Percentiles rank a stretch among this genome's conserved stretches.
Conservation (phyloP, 176 grass and related monocot species). For the Musa itinerans region DNA sequence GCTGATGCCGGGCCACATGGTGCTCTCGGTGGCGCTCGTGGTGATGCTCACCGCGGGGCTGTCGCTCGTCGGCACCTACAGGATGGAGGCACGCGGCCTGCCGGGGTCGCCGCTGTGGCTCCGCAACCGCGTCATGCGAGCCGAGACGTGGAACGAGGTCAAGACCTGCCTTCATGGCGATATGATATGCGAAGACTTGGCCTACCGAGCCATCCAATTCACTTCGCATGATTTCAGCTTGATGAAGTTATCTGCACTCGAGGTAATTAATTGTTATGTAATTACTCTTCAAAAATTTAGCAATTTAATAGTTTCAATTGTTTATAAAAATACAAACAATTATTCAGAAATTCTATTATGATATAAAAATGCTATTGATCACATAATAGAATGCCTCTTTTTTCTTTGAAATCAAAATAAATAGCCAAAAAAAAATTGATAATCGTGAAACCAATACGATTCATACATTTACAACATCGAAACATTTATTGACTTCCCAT, state of each 20-base stretch:
- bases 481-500: too few species aligned
- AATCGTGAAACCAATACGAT: too few species aligned
- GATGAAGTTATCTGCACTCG: background rate
- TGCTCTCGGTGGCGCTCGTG: background rate
- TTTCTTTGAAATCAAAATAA: too few species aligned
- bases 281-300: too few species aligned
- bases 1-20: background rate
- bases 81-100: background rate
- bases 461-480: too few species aligned
- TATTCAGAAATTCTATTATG: too few species aligned
- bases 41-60: conserved; percentile 6
- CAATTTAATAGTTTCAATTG: too few species aligned
- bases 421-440: too few species aligned
- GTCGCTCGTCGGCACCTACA: background rate
- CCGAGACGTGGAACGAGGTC: background rate
- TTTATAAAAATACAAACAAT: too few species aligned
- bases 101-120: conserved; percentile 6
- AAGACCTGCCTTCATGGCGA: background rate
- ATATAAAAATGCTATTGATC: too few species aligned
- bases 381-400: too few species aligned
- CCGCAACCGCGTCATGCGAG: background rate
- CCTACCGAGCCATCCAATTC: background rate
- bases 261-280: background rate
- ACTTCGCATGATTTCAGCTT: background rate
- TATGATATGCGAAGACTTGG: background rate